These are phyloP conservation scores for Fusarium chlamydosporum DNA, from an alignment of 2,329 filamentous ascomycete species.

Conservation along the genomic window DNA sequence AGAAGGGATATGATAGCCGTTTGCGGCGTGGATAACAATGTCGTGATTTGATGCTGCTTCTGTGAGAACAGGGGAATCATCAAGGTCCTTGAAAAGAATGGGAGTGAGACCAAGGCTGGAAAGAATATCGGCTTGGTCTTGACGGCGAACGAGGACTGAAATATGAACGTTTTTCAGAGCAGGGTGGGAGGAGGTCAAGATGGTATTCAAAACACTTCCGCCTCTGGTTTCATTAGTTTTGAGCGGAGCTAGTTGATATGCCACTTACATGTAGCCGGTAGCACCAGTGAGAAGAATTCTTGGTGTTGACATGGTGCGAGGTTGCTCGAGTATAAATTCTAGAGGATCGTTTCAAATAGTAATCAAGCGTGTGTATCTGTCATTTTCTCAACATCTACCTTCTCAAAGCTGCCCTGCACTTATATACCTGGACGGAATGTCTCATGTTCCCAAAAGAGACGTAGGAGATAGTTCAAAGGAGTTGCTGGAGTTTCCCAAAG, in stretches of 20 bases:
- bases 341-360: fast-evolving
- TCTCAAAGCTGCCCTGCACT: fast-evolving
- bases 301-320: not conserved
- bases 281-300: slow-evolving; percentile 23
- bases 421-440: not conserved
- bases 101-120: not conserved
- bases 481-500: not conserved
- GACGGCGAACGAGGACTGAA: not conserved
- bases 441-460: no score
- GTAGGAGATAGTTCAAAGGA: not conserved
- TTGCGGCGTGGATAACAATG: slow-evolving; percentile 14
- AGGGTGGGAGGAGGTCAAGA: not conserved
- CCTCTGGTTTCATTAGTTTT: slow-evolving; percentile 5
- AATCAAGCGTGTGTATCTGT: not conserved
- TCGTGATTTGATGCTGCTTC: slow-evolving; percentile 4
- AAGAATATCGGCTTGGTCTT: slow-evolving; percentile 1
- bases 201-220: slow-evolving; percentile 5
- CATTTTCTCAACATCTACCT: not conserved
- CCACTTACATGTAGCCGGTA: slow-evolving; percentile 10
- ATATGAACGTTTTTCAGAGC: not conserved
- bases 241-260: fast-evolving
- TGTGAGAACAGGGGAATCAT: not conserved
- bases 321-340: not conserved
- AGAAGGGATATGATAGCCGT: slow-evolving; percentile 7
- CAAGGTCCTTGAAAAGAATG: slow-evolving; percentile 2